phyloP scores from a whole-genome alignment of 129 eudicot genomes.

The Deinandra increscens region DNA sequence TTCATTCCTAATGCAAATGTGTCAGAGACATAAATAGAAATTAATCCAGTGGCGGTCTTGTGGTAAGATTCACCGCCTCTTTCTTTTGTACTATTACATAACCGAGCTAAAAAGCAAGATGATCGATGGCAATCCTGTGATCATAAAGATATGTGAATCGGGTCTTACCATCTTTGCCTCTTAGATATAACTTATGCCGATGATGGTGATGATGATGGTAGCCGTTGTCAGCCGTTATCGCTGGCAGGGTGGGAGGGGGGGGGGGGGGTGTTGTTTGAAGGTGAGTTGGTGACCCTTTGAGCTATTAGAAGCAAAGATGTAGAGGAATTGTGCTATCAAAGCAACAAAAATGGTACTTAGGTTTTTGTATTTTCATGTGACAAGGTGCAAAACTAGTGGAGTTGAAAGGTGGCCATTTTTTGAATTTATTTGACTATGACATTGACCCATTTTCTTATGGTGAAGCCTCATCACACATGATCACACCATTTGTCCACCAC shows the following conservation, averaged over 20 bases:
- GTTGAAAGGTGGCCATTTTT: constrained; percentile 31
- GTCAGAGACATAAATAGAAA: constrained; percentile 5
- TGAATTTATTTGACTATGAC: constrained; percentile 35
- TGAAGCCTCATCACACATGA: constrained; percentile 22
- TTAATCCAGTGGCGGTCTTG: background rate
- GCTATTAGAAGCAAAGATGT: constrained; percentile 29
- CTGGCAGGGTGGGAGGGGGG: background rate
- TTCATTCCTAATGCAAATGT: constrained; percentile 5
- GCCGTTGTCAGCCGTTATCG: no score
- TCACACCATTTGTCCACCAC: constrained; percentile 27
- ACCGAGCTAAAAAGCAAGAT: background rate
- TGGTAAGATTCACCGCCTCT: constrained; percentile 8
- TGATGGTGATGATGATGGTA: background rate
- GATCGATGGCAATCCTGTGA: background rate
- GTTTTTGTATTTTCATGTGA: constrained; percentile 38
- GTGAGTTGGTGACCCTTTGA: constrained; percentile 28
- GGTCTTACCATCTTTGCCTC: constrained; percentile 23
- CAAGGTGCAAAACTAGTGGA: constrained; percentile 37
- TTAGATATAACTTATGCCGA: background rate
- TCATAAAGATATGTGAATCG: no score
- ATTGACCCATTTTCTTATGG: constrained; percentile 26
- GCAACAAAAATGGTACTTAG: constrained; percentile 24
- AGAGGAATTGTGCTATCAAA: constrained; percentile 18
- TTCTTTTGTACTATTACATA: background rate
- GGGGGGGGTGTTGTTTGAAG: background rate